phyloP scores from a whole-genome alignment of 2,329 filamentous ascomycete genomes.

The Hirsutella thompsonii region DNA sequence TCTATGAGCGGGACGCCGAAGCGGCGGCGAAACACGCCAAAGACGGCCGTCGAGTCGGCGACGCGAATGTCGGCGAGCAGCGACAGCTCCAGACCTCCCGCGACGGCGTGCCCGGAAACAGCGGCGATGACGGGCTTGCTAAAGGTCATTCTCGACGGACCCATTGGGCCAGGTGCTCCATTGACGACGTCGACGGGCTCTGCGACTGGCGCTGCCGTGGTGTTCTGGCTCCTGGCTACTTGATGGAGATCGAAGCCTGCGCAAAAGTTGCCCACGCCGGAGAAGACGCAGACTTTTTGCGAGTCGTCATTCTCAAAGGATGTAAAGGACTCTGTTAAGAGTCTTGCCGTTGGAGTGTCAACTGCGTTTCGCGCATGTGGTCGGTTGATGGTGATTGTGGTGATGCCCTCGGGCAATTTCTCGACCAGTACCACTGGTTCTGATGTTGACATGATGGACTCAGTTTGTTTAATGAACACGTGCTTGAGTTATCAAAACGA shows the following conservation, averaged over 20 bases:
- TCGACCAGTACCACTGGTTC: too few species aligned
- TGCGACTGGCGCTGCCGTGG: conserved; percentile 18
- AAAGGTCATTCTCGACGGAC: conserved; percentile 34
- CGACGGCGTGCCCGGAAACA: conserved; percentile 38
- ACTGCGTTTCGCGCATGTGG: conserved; percentile 37
- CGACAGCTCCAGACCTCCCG: conserved; percentile 37
- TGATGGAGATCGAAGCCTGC: conserved; percentile 37
- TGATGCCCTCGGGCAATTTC: conserved; percentile 26
- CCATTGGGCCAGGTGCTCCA: conserved; percentile 29
- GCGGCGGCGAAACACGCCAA: conserved; percentile 42
- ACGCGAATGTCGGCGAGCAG: conserved; percentile 40
- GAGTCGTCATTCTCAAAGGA: conserved; percentile 32
- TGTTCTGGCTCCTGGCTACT: conserved; percentile 17
- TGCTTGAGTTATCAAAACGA: too few species aligned
- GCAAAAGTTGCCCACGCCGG: conserved; percentile 36
- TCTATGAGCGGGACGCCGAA: conserved; percentile 14
- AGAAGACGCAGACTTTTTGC: conserved; percentile 39
- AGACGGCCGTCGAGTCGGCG: conserved; percentile 36
- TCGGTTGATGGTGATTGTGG: conserved; percentile 42
- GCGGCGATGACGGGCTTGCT: conserved; percentile 39
- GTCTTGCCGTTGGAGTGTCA: conserved; percentile 30
- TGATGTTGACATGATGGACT: too few species aligned
- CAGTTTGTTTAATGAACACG: too few species aligned
- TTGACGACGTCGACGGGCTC: conserved; percentile 1
- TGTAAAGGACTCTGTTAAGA: conserved; percentile 33